A percentile compares a stretch with the other conserved stretches of the same genome.
phyloP scores from a whole-genome alignment of 805 yeast species.

The Lipomyces orientalis region DNA sequence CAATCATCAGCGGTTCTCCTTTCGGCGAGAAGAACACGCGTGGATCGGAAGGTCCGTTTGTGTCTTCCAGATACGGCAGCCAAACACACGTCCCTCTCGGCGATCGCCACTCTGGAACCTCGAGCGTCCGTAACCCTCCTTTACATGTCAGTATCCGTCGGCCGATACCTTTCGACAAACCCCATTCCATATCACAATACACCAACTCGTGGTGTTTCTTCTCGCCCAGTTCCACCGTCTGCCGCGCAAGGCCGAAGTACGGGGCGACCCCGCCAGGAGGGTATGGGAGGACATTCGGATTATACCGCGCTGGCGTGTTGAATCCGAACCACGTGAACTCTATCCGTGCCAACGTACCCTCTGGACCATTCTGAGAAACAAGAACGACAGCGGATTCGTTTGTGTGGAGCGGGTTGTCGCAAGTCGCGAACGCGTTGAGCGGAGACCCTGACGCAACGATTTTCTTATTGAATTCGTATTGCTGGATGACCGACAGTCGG shows the following conservation, averaged over 20 bases:
- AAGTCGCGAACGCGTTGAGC: constrained; percentile 9
- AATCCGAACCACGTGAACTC: constrained; percentile 23
- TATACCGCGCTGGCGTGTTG: constrained; percentile 16
- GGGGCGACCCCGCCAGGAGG: constrained; percentile 21
- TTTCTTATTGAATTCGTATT: constrained; percentile 11
- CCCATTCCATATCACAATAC: constrained; percentile 31
- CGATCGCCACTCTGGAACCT: constrained; percentile 12
- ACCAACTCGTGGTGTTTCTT: constrained; percentile 11
- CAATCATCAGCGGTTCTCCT: constrained; percentile 34
- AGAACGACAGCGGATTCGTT: constrained; percentile 12
- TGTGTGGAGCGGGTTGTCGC: constrained; percentile 12
- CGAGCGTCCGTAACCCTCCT: background rate
- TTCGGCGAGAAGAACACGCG: constrained; percentile 28
- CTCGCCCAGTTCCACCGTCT: background rate
- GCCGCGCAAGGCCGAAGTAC: constrained; percentile 20
- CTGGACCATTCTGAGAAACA: constrained; percentile 17
- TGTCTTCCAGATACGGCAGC: background rate
- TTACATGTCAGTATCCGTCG: constrained; percentile 20
- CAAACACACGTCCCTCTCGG: constrained; percentile 18
- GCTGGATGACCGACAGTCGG: constrained; percentile 12
- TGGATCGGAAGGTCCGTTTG: constrained; percentile 27
- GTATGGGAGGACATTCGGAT: constrained; percentile 27
- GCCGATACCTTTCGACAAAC: constrained; percentile 3
- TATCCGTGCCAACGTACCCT: constrained; percentile 23
- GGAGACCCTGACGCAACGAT: constrained; percentile 6